Base-by-base conservation (phyloP, 768 basidiomycete genomes). In the Kwoniella shandongensis region DNA sequence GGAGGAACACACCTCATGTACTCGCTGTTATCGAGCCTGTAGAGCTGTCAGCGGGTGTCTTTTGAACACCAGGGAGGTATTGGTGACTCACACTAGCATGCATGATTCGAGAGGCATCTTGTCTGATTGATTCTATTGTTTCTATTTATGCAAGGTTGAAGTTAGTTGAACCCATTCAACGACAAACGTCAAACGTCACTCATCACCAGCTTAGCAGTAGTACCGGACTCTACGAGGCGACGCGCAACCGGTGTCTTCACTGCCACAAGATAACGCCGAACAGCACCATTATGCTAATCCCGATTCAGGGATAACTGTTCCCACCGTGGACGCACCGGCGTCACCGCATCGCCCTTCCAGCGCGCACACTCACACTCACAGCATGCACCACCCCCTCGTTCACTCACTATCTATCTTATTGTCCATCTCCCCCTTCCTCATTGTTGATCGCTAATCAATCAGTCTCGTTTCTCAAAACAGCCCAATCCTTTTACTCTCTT, bases 71-170 rank as follows among this genome's bases (percentile, higher is more conserved):
- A 25, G 41, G 26, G 45, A 22, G 44, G 22, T 22, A 27, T 39
- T 27, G n/a, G 6, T n/a, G 2, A 64, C 73, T 61, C 27, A 78
- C 74, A 99, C 81, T 80, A 98, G 85, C 86, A 99, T 92, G 22
- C 92, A 94, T 38, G 94, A 93, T 85, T 99, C 93, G 73, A 96
- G 83, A 66, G 91, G 89, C 91, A 96, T 96, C 18, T 44, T 77
- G 72, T 22, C 11, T 15, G n/a, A 27, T 44, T 25, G 27, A 3
- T 15, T 40, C 29, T 38, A 8, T 30, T 32, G 15, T 18, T 30
- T 17, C 4, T 36, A 20, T 1, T 52, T 7, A 44, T 18, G 26
- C 44, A 23, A 23, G 5, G 15, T 26, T 44, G 26, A 22, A 44
- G 44, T 44, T 25, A 44, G 3, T 32, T 49, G 47, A 30, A 32